These are phyloP conservation scores for Cystobasidium sp. DNA, from an alignment of 1,284 basidiomycete genomes.

Conservation along the genomic window DNA sequence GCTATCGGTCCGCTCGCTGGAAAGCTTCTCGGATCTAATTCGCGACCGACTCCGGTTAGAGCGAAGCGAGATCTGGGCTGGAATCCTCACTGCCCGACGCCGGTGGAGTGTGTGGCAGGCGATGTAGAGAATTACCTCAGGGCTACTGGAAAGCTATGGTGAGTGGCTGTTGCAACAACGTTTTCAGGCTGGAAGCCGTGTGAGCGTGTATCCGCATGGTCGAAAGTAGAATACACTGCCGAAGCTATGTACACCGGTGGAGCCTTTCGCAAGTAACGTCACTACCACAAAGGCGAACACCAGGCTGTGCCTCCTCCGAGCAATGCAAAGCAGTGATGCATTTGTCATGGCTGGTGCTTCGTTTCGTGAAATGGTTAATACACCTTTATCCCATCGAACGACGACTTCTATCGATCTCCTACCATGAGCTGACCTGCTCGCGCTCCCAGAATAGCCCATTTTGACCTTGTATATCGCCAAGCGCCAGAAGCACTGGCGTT, in stretches of 20 bases:
- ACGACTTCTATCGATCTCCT: background rate
- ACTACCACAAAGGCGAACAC: too few species aligned
- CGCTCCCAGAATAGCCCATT: constrained; percentile 48
- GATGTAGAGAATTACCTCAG: constrained; percentile 12
- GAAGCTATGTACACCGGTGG: too few species aligned
- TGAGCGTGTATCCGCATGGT: too few species aligned
- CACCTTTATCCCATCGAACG: background rate
- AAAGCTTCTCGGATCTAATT: constrained; percentile 5
- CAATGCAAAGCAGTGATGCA: too few species aligned
- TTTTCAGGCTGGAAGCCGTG: background rate
- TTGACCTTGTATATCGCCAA: constrained; percentile 48
- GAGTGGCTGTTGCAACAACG: background rate
- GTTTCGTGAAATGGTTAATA: too few species aligned
- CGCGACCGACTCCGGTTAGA: background rate
- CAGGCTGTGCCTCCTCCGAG: too few species aligned
- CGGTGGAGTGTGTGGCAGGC: constrained; percentile 4
- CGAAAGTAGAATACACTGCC: too few species aligned
- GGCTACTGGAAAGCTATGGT: background rate
- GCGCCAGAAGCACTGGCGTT: constrained; percentile 54
- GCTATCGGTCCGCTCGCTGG: constrained; percentile 4
- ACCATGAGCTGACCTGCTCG: constrained; percentile 37
- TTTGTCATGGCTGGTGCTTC: too few species aligned
- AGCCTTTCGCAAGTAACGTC: too few species aligned
- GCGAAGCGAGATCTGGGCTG: constrained; percentile 7
- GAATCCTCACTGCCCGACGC: background rate